phyloP scores from a whole-genome alignment of 2,329 filamentous ascomycete species.

The Botrytis sinoallii region DNA sequence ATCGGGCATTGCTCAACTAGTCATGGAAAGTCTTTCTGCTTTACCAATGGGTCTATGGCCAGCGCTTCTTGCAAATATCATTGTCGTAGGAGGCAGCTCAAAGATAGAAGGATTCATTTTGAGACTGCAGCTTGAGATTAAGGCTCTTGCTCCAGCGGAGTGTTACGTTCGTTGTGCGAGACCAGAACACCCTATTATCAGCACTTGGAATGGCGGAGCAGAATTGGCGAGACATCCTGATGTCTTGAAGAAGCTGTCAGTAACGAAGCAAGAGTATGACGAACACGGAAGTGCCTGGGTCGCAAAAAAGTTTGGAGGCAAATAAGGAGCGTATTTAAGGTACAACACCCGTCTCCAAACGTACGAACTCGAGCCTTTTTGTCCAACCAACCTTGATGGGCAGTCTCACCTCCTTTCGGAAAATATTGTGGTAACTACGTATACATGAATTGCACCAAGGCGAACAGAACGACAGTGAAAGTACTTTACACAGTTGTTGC shows the following conservation, averaged over 20 bases:
- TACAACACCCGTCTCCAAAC: constrained; percentile 2
- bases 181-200: constrained; percentile 70
- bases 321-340: constrained; percentile 14
- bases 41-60: constrained; percentile 83
- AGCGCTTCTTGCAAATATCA: constrained; percentile 77
- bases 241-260: constrained; percentile 60
- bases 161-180: constrained; percentile 72
- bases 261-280: constrained; percentile 88
- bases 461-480: not conserved
- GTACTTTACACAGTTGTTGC: not conserved
- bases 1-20: constrained; percentile 76
- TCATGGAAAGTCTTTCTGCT: constrained; percentile 71
- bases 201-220: constrained; percentile 83
- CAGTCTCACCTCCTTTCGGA: not conserved
- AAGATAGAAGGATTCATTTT: constrained; percentile 78
- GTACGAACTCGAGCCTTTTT: not conserved
- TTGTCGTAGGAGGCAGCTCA: constrained; percentile 85
- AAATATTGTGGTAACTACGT: not conserved
- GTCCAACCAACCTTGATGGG: not conserved
- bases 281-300: constrained; percentile 78
- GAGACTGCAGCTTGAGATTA: constrained; percentile 72
- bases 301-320: constrained; percentile 64
- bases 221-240: constrained; percentile 68
- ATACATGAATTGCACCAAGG: not conserved
- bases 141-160: constrained; percentile 69